Base-by-base conservation (phyloP, 176 grass and related monocot genomes). In the Oryza rufipogon region DNA sequence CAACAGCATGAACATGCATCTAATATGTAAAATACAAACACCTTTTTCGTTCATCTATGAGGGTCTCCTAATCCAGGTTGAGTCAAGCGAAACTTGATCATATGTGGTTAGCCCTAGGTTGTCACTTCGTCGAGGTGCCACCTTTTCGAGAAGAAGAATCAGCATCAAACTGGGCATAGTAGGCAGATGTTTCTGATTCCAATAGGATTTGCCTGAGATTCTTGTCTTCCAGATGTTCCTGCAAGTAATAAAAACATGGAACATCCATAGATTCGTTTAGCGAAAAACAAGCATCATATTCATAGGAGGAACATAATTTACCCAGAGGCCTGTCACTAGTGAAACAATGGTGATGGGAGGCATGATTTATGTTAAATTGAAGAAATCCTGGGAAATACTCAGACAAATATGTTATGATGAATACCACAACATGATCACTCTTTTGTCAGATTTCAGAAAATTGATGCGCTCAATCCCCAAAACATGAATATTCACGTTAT, bases 151-250 rank as follows among this genome's bases (percentile, higher is more conserved):
- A 44, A 15, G 75, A 76, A 36, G 80, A 71, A 56, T 81, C 76
- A 68, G 74, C 64, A 73, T 90, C 90, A 60, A 78, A 58, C 80
- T 80, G 84, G 45, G 86, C 65, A 87, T 86, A 86, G 80, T 65
- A 84, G 0, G 74, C 6, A 19, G 88, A 91, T 15, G 87, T 63
- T 85, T 93, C 91, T 20, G 87, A 85, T 15, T 98, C 89, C 32
- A 93, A 66, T 61, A 98, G 71, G 81, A 95, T 90, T 73, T 88
- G 74, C 56, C 85, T 91, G 36, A 98, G 85, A 86, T 98, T 73
- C 54, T 95, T 98, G 71, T 98, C 92, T 73, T 98, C 89, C n/a
- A 95, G 70, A 87, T 95, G 90, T 86, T 93, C 86, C 88, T 92
- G 60, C 26, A 73, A 79, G 80, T 14, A 91, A 78, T 49, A 49